Percentiles rank a stretch among this genome's conserved stretches.
Conservation (phyloP, 2,329 filamentous ascomycete genomes). For the Sporothrix brunneoviolacea region DNA sequence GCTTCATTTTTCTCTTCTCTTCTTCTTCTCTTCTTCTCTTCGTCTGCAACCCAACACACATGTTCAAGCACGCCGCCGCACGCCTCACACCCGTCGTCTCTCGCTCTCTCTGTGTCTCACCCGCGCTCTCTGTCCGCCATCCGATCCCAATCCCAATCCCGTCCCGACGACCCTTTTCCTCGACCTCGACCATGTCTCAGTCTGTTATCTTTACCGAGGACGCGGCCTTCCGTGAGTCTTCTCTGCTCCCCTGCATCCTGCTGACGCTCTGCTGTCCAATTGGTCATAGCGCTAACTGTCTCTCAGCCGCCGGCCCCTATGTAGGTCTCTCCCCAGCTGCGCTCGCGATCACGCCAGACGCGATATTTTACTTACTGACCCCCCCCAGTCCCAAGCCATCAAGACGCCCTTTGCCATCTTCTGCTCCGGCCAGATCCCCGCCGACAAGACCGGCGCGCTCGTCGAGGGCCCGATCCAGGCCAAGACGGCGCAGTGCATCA, state of each 20-base stretch:
- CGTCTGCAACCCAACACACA: not conserved
- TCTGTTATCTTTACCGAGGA: constrained; percentile 49
- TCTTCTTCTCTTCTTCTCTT: not conserved
- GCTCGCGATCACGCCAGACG: no score
- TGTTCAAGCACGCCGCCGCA: constrained; percentile 9
- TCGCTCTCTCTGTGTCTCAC: not conserved
- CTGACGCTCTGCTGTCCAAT: not conserved
- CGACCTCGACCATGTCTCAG: constrained; percentile 36
- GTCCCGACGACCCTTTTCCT: not conserved
- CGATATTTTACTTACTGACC: no score
- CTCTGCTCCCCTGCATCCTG: not conserved
- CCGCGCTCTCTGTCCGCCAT: not conserved
- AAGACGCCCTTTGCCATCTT: constrained; percentile 60
- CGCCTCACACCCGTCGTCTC: constrained; percentile 7
- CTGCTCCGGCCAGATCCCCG: constrained; percentile 65
- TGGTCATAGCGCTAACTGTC: not conserved
- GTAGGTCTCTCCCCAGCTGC: constrained; percentile 34
- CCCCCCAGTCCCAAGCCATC: constrained; percentile 47
- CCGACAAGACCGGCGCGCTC: constrained; percentile 49
- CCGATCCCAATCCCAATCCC: not conserved
- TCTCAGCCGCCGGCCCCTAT: constrained; percentile 55
- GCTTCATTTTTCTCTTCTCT: not conserved
- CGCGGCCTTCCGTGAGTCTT: constrained; percentile 49
- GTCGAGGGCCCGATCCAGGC: constrained; percentile 55
- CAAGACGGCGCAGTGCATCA: constrained; percentile 56